Conservation (phyloP, 805 yeast genomes). For the Yarrowia porcina region DNA sequence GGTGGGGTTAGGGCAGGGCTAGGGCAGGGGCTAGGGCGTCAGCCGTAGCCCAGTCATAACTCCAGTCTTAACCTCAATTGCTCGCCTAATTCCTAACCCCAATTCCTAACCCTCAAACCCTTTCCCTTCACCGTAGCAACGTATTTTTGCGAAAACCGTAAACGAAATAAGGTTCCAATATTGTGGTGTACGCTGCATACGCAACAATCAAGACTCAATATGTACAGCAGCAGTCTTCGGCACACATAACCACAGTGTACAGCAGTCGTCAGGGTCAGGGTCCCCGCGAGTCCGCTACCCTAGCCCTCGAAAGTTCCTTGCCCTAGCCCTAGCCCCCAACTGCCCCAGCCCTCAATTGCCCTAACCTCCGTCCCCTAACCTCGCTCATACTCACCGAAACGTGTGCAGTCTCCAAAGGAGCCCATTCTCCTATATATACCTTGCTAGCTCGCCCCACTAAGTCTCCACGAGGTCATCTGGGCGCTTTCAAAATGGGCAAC, state of each 20-base stretch:
- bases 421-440: neutral
- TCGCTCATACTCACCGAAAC: neutral
- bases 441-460: neutral
- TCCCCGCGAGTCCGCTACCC: no score
- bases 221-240: neutral
- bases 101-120: no score
- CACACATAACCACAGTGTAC: neutral
- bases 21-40: no score
- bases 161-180: neutral
- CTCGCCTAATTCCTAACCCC: no score
- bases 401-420: neutral
- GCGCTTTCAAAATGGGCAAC: neutral
- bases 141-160: neutral
- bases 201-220: neutral
- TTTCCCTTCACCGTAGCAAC: neutral
- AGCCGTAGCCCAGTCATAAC: neutral
- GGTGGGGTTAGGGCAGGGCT: no score
- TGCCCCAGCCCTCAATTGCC: no score
- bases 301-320: no score
- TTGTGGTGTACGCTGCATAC: conserved; percentile 19
- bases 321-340: no score
- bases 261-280: no score
- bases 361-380: neutral
- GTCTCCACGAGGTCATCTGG: conserved; percentile 8
- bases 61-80: no score